Conservation (phyloP, 2,329 filamentous ascomycete species). For the Alternaria incomplexa region DNA sequence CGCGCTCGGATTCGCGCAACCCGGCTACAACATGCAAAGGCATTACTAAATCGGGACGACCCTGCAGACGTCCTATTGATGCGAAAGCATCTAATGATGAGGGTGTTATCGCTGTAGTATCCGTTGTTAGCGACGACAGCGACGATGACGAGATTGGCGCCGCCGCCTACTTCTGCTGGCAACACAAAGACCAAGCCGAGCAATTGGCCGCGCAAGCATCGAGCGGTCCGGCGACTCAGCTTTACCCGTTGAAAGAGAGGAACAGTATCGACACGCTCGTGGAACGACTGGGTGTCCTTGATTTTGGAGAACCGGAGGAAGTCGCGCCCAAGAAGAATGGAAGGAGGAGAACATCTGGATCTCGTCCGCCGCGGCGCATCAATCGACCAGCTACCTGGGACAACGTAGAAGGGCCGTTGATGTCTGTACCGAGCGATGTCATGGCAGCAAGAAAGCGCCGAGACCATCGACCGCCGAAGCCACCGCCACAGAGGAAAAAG, state of each 20-base stretch:
- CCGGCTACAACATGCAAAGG: constrained; percentile 86
- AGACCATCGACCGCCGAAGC: constrained; percentile 23
- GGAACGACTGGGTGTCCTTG: constrained; percentile 76
- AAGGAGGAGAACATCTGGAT: constrained; percentile 21
- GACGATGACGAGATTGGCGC: constrained; percentile 65
- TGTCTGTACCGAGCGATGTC: constrained; percentile 51
- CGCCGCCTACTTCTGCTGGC: constrained; percentile 82
- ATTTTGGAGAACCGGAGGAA: constrained; percentile 58
- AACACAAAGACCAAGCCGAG: constrained; percentile 87
- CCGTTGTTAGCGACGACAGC: constrained; percentile 43
- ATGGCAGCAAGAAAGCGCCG: constrained; percentile 37
- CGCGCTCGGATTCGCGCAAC: constrained; percentile 83
- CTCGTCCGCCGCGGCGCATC: constrained; percentile 30
- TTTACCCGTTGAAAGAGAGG: constrained; percentile 66
- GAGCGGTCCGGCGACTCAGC: constrained; percentile 45
- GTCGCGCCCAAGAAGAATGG: constrained; percentile 43
- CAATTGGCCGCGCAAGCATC: constrained; percentile 33
- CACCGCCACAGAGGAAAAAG: constrained; percentile 35
- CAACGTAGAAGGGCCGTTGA: constrained; percentile 53
- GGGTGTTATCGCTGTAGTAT: constrained; percentile 50
- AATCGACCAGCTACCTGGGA: constrained; percentile 54
- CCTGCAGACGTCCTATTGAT: constrained; percentile 77
- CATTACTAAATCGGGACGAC: constrained; percentile 79
- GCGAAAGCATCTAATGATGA: constrained; percentile 50
- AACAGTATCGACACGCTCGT: constrained; percentile 88